phyloP scores from a whole-genome alignment of 805 yeast species.

The Cyberlindnera suaveolens region DNA sequence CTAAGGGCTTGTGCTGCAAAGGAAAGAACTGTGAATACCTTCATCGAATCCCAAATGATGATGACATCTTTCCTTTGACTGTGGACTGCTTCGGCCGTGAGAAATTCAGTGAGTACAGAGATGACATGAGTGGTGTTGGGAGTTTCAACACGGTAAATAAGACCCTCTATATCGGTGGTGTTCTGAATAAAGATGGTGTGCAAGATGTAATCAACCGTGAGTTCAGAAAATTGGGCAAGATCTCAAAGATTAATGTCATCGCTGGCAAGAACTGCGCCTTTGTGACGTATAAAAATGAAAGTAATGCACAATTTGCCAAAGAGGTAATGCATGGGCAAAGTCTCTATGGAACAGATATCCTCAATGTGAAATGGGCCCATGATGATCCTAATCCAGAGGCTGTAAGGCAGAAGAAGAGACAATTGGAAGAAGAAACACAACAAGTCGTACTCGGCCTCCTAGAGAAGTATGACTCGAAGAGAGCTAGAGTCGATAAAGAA shows the following conservation, averaged over 20 bases:
- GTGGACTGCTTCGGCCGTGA: slow-evolving; percentile 92
- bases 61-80: slow-evolving; percentile 54
- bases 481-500: slow-evolving; percentile 9
- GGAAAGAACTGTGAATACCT: slow-evolving; percentile 73
- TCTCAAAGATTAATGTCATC: slow-evolving; percentile 60
- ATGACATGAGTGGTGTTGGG: slow-evolving; percentile 95
- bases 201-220: slow-evolving; percentile 35
- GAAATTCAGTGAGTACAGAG: slow-evolving; percentile 72
- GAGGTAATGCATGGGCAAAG: slow-evolving; percentile 91
- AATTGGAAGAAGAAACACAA: slow-evolving; percentile 19
- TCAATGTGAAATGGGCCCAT: slow-evolving; percentile 81
- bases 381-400: slow-evolving; percentile 80
- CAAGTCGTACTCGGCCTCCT: slow-evolving; percentile 42
- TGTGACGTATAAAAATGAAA: slow-evolving; percentile 60
- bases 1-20: slow-evolving; percentile 79
- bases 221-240: slow-evolving; percentile 72
- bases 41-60: slow-evolving; percentile 66
- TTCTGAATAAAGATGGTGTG: slow-evolving; percentile 30
- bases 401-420: slow-evolving; percentile 35
- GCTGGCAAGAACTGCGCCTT: slow-evolving; percentile 68
- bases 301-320: slow-evolving; percentile 87
- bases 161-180: slow-evolving; percentile 70
- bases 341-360: slow-evolving; percentile 56
- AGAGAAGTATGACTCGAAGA: slow-evolving; percentile 25
- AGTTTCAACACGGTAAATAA: slow-evolving; percentile 62